Conservation (phyloP, 768 basidiomycete species). For the Amanita exitialis region DNA sequence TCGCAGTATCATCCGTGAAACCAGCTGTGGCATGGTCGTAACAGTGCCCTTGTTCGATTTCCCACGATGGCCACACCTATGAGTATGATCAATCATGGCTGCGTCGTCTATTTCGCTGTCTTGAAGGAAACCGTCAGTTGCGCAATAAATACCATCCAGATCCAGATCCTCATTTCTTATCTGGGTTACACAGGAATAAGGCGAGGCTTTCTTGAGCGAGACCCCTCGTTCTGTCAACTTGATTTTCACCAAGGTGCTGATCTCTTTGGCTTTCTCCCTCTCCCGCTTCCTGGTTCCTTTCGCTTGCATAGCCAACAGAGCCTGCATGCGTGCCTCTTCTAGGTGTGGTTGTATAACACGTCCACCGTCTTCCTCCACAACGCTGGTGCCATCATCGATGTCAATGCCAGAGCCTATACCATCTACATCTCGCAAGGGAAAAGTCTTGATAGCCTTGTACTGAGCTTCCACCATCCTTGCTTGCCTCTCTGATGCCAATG, state of each 20-base stretch:
- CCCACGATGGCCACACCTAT: neutral
- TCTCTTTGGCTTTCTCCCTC: conserved; percentile 2
- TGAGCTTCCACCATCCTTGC: conserved; percentile 6
- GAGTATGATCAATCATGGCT: neutral
- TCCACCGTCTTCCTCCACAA: neutral
- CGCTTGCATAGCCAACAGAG: conserved; percentile 4
- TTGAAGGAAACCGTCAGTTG: neutral
- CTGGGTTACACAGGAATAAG: neutral
- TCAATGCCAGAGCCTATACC: neutral
- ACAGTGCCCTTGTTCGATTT: conserved; percentile 7
- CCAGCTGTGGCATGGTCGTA: conserved; percentile 11
- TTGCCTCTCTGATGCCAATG: conserved; percentile 1
- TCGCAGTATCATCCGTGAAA: conserved; percentile 13
- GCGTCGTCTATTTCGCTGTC: neutral
- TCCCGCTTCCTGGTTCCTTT: conserved; percentile 1
- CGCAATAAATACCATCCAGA: neutral
- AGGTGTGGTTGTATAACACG: neutral
- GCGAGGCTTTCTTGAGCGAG: neutral
- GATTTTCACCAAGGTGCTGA: conserved; percentile 4
- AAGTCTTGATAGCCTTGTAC: conserved; percentile 1
- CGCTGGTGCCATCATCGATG: neutral
- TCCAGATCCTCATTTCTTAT: neutral
- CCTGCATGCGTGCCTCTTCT: conserved; percentile 5
- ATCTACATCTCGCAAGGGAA: neutral
- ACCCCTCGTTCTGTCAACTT: conserved; percentile 3